Conservation (phyloP, 495 filamentous ascomycete genomes). For the Penicillium diatomitis region DNA sequence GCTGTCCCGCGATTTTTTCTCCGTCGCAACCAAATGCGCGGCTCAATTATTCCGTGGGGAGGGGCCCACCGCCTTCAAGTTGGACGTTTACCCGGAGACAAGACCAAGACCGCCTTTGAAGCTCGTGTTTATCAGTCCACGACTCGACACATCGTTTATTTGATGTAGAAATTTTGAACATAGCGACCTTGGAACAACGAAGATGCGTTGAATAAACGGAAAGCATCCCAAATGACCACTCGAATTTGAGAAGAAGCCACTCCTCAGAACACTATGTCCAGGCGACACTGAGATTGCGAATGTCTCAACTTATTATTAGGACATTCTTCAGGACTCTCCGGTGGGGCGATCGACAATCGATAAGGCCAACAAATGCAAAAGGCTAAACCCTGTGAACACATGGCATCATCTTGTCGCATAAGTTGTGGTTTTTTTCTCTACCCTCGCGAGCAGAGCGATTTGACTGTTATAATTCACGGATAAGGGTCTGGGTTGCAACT, state of each 20-base stretch:
- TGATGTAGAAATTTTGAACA: too few species aligned
- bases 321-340: constrained; percentile 8
- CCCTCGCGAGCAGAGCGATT: background rate
- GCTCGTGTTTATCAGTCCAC: too few species aligned
- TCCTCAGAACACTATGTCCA: background rate
- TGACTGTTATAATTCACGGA: constrained; percentile 4
- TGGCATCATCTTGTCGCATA: constrained; percentile 26
- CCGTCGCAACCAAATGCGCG: too few species aligned
- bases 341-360: constrained; percentile 17
- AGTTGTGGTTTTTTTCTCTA: background rate
- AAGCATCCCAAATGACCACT: background rate
- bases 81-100: too few species aligned
- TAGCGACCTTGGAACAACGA: too few species aligned
- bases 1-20: too few species aligned
- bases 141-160: too few species aligned
- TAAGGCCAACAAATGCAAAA: constrained; percentile 1
- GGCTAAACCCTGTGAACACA: constrained; percentile 28
- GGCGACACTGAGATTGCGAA: background rate
- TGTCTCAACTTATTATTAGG: background rate
- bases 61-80: too few species aligned
- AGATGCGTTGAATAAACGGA: too few species aligned
- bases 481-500: background rate
- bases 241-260: background rate
- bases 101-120: too few species aligned
- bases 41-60: too few species aligned